These are phyloP conservation scores for Mortierella sp. DNA, from an alignment of 371 early-diverging fungal genomes.

Conservation along the genomic window DNA sequence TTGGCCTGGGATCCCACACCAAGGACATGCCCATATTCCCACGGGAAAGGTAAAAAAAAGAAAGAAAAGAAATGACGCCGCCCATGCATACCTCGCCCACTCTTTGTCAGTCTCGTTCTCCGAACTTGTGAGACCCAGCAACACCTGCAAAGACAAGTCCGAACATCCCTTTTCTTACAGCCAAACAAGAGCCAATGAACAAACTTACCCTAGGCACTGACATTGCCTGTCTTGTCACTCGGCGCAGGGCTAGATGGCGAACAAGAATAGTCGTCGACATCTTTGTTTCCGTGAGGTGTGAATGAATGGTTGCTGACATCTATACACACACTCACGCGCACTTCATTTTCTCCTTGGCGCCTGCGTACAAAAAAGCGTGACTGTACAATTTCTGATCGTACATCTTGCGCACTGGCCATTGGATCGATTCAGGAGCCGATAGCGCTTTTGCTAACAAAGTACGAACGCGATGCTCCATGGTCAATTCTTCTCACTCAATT, in stretches of 20 bases:
- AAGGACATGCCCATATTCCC: neutral
- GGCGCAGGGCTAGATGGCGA: conserved; percentile 1
- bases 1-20: neutral
- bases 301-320: neutral
- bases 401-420: neutral
- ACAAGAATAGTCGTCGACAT: neutral
- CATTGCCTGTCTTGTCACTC: neutral
- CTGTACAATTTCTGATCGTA: neutral
- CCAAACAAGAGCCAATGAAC: neutral
- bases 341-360: neutral
- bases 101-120: neutral
- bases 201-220: neutral
- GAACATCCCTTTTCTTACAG: neutral
- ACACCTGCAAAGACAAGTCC: neutral
- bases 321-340: neutral
- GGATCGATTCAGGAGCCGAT: neutral
- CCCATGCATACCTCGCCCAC: neutral
- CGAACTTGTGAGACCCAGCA: neutral
- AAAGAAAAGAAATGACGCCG: neutral
- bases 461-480: neutral
- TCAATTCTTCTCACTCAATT: neutral
- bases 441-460: no score
- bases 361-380: neutral
- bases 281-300: neutral
- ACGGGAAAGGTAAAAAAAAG: neutral